Evolutionary conservation across 2,329 filamentous ascomycete species (phyloP).

Genomic region (Macroventuria anomochaeta): DNA sequence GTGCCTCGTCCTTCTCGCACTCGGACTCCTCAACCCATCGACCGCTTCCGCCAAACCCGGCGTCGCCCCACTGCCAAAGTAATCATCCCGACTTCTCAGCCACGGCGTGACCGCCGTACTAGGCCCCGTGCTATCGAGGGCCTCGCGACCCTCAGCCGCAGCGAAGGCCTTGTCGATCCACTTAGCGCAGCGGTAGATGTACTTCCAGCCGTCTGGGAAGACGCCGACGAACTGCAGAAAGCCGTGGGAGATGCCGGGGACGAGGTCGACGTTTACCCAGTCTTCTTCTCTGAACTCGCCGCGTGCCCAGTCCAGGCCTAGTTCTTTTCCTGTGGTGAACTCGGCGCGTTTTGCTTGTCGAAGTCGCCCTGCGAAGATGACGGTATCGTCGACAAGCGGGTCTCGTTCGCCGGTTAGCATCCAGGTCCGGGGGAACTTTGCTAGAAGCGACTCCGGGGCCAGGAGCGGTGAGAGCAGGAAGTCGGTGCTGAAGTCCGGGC

Average conservation of each 20-base stretch:
- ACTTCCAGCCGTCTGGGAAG: slow-evolving; percentile 89
- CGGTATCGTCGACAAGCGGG: slow-evolving; percentile 93
- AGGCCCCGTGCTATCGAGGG: slow-evolving; percentile 20
- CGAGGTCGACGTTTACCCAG: slow-evolving; percentile 79
- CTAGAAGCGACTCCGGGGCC: slow-evolving; percentile 82
- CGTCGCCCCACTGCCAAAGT: slow-evolving; percentile 65
- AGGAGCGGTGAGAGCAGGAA: slow-evolving; percentile 89
- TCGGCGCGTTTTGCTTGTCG: slow-evolving; percentile 73
- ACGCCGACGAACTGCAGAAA: slow-evolving; percentile 90
- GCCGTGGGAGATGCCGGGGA: slow-evolving; percentile 90
- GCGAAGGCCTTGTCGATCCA: slow-evolving; percentile 85
- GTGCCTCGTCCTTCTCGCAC: slow-evolving; percentile 47
- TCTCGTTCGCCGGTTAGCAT: slow-evolving; percentile 95
- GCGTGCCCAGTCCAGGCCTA: slow-evolving; percentile 59
- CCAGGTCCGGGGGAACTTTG: slow-evolving; percentile 90
- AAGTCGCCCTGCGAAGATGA: slow-evolving; percentile 92
- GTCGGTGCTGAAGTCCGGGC: slow-evolving; percentile 90
- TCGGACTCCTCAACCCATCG: slow-evolving; percentile 51
- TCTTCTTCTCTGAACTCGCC: slow-evolving; percentile 73
- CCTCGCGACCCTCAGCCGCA: slow-evolving; percentile 38
- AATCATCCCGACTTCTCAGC: slow-evolving; percentile 75
- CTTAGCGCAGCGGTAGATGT: slow-evolving; percentile 76
- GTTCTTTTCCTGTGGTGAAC: slow-evolving; percentile 62
- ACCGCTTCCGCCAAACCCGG: slow-evolving; percentile 81
- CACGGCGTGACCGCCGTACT: slow-evolving; percentile 20